Evolutionary conservation across 2,329 filamentous ascomycete species (phyloP).

Genomic region (Fusarium bactridioides): DNA sequence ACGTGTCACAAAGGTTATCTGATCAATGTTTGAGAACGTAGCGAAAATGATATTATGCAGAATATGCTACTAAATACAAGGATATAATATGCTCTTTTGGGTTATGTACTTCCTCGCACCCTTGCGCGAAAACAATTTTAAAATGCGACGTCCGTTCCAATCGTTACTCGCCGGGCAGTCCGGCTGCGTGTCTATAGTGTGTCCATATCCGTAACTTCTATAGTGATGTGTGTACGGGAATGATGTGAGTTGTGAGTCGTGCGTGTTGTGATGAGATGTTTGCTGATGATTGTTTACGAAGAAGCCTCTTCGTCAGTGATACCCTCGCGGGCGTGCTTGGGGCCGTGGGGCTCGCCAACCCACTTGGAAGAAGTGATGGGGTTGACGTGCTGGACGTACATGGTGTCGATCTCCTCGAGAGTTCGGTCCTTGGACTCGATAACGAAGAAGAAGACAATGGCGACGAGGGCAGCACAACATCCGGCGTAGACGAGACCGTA

Average conservation of each 20-base stretch:
- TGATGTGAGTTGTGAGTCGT: neutral
- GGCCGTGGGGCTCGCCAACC: constrained; percentile 13
- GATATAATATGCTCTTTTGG: constrained; percentile 28
- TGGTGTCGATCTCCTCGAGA: constrained; percentile 79
- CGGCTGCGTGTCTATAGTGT: constrained; percentile 13
- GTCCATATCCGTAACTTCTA: neutral
- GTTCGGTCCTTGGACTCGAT: constrained; percentile 76
- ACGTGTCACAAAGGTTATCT: neutral
- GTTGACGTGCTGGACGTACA: constrained; percentile 68
- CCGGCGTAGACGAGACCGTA: constrained; percentile 77
- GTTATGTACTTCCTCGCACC: constrained; percentile 11
- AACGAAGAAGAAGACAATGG: constrained; percentile 78
- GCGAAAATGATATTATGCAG: constrained; percentile 25
- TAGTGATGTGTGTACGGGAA: neutral
- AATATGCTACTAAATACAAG: constrained; percentile 27
- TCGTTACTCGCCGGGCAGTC: constrained; percentile 24
- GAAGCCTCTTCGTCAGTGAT: constrained; percentile 32
- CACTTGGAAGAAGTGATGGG: constrained; percentile 54
- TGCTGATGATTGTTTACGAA: constrained; percentile 6
- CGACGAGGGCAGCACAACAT: constrained; percentile 68
- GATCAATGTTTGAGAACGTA: neutral
- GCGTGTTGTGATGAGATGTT: neutral
- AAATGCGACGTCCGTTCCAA: constrained; percentile 28
- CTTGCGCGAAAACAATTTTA: neutral
- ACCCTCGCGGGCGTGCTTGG: constrained; percentile 19